Conservation (phyloP, 164 flowering plant genomes). For the Protea cynaroides region DNA sequence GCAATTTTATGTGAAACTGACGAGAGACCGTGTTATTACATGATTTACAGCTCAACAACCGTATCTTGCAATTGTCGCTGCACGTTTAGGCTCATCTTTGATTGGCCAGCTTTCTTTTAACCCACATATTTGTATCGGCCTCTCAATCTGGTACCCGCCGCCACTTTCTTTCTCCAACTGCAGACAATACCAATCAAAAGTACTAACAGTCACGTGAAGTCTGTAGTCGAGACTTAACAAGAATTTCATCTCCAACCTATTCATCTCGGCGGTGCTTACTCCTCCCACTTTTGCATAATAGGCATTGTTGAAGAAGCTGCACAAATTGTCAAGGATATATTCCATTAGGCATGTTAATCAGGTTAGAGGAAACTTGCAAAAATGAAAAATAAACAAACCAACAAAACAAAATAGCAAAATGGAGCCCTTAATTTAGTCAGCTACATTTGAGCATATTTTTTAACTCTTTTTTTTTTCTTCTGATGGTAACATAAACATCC, state of each 20-base stretch:
- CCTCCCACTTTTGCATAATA: slow-evolving; percentile 97
- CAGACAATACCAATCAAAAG: slow-evolving; percentile 47
- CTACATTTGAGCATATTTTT: no score
- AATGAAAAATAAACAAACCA: background rate
- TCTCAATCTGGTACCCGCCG: slow-evolving; percentile 43
- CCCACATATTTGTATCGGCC: slow-evolving; percentile 42
- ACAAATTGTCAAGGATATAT: slow-evolving; percentile 1
- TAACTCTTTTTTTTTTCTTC: no score
- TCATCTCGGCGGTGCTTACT: slow-evolving; percentile 66
- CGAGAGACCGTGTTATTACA: background rate
- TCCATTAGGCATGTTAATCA: background rate
- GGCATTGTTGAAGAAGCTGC: slow-evolving; percentile 81
- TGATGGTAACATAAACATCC: no score
- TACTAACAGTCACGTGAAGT: slow-evolving; percentile 57
- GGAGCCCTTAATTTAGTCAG: background rate
- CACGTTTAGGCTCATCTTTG: slow-evolving; percentile 40
- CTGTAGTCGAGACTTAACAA: slow-evolving; percentile 69
- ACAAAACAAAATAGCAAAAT: background rate
- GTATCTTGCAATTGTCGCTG: slow-evolving; percentile 32
- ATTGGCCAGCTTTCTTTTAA: slow-evolving; percentile 47
- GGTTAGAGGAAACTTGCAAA: background rate
- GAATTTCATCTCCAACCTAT: slow-evolving; percentile 76
- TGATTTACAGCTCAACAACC: background rate
- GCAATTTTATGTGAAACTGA: background rate
- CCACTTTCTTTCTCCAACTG: slow-evolving; percentile 47